A percentile compares a stretch with the other conserved stretches of the same genome.
Conservation (phyloP, 2,329 filamentous ascomycete species). For the Colletotrichum incanum region DNA sequence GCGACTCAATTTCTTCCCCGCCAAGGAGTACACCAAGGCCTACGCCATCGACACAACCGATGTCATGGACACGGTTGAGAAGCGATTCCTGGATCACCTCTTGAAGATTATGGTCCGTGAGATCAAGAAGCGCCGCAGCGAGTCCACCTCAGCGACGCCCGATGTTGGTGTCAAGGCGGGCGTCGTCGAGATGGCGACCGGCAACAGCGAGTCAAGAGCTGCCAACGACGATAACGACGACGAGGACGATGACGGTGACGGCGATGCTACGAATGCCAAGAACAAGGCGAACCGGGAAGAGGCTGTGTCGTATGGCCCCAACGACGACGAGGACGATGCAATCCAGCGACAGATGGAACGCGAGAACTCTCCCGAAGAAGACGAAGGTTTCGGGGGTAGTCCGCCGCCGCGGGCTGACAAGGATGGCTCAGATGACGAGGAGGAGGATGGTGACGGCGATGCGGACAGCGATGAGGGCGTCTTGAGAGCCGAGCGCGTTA, state of each 20-base stretch:
- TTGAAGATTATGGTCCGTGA: constrained; percentile 81
- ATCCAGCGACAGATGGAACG: constrained; percentile 76
- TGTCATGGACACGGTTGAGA: constrained; percentile 85
- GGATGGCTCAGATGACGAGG: constrained; percentile 52
- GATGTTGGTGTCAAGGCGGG: constrained; percentile 75
- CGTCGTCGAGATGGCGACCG: constrained; percentile 65
- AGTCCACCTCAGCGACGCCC: constrained; percentile 80
- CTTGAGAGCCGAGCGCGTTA: constrained; percentile 74
- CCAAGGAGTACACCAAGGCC: constrained; percentile 85
- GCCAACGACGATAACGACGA: constrained; percentile 73
- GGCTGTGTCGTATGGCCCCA: constrained; percentile 90
- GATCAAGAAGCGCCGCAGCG: constrained; percentile 83
- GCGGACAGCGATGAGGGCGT: constrained; percentile 57
- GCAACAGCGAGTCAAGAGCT: constrained; percentile 56
- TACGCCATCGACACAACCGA: constrained; percentile 88
- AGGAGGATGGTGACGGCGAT: constrained; percentile 54
- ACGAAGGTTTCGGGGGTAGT: constrained; percentile 68
- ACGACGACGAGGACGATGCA: constrained; percentile 90
- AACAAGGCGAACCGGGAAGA: constrained; percentile 83
- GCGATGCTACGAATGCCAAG: constrained; percentile 83
- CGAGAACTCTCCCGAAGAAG: constrained; percentile 67
- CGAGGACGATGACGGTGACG: constrained; percentile 83
- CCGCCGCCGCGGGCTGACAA: constrained; percentile 54
- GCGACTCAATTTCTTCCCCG: constrained; percentile 86
- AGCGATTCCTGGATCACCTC: constrained; percentile 81